A percentile compares a stretch with the other conserved stretches of the same genome.
Evolutionary conservation across 495 filamentous ascomycete species (phyloP).

Genomic region (Filosporella fistucella): DNA sequence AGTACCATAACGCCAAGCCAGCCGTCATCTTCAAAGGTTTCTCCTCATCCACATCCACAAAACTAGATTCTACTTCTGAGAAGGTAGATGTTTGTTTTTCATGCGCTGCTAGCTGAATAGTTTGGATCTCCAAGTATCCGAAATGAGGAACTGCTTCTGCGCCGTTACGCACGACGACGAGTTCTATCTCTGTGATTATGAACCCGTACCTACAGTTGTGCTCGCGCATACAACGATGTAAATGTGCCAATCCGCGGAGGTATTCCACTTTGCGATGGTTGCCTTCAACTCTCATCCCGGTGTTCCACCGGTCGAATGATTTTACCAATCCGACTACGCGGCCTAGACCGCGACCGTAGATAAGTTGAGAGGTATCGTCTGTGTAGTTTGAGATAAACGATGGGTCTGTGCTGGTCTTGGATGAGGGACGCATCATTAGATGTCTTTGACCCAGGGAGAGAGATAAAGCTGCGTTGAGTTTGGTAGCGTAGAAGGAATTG

Average conservation of each 20-base stretch:
- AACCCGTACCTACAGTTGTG: conserved; percentile 90
- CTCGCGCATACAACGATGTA: conserved; percentile 88
- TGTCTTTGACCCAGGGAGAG: conserved; percentile 22
- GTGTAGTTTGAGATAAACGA: conserved; percentile 28
- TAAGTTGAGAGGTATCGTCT: conserved; percentile 25
- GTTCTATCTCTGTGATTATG: conserved; percentile 92
- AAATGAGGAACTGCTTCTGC: conserved; percentile 73
- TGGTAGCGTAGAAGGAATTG: conserved; percentile 36
- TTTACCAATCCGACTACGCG: conserved; percentile 86
- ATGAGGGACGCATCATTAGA: conserved; percentile 23
- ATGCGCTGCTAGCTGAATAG: conserved; percentile 45
- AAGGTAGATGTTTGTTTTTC: conserved; percentile 16
- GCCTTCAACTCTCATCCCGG: conserved; percentile 80
- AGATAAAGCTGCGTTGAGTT: conserved; percentile 28
- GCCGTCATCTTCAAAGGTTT: conserved; percentile 61
- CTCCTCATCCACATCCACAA: conserved; percentile 27
- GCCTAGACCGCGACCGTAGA: conserved; percentile 25
- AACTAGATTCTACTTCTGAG: conserved; percentile 14
- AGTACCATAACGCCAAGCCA: conserved; percentile 78
- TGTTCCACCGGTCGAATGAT: conserved; percentile 89
- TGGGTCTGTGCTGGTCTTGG: conserved; percentile 16
- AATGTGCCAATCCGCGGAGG: conserved; percentile 73
- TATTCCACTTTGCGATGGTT: conserved; percentile 80
- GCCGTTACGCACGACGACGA: conserved; percentile 80
- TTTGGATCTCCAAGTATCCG: conserved; percentile 73